phyloP scores from a whole-genome alignment of 352 stramenopile species.

The Phytopythium montanum region DNA sequence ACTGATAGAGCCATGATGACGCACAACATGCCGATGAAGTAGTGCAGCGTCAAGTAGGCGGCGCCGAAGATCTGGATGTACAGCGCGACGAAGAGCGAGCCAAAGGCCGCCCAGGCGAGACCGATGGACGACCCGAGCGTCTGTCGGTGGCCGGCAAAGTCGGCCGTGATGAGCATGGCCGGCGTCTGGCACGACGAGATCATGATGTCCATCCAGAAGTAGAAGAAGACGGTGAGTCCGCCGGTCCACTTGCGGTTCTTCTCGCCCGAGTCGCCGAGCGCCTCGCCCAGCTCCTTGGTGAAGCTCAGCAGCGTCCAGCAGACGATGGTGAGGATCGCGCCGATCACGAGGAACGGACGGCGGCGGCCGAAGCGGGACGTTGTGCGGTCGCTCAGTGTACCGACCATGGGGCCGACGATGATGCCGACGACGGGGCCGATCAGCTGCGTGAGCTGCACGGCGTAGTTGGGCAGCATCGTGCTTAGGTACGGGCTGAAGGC shows the following conservation, averaged over 20 bases:
- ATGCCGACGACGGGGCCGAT: constrained; percentile 22
- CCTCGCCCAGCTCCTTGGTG: constrained; percentile 23
- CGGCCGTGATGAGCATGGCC: constrained; percentile 27
- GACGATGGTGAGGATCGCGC: constrained; percentile 22
- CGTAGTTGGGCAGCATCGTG: constrained; percentile 18
- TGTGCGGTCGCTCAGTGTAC: constrained; percentile 34
- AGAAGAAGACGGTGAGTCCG: constrained; percentile 31
- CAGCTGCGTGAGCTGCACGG: constrained; percentile 23
- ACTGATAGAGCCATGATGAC: constrained; percentile 27
- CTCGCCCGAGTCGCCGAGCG: constrained; percentile 14
- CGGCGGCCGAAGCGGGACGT: constrained; percentile 33
- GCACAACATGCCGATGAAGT: constrained; percentile 36
- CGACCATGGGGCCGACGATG: constrained; percentile 18
- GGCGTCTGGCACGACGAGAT: constrained; percentile 33
- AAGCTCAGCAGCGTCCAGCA: constrained; percentile 37
- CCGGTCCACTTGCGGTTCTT: constrained; percentile 26
- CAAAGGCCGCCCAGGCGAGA: constrained; percentile 22
- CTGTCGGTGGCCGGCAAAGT: constrained; percentile 40
- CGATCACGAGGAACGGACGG: constrained; percentile 28
- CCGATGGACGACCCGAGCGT: constrained; percentile 26
- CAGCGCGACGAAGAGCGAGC: constrained; percentile 24
- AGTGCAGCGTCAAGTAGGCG: constrained; percentile 30
- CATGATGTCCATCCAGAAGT: constrained; percentile 48
- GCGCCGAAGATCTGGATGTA: constrained; percentile 38
- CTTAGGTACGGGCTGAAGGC: constrained; percentile 21